A percentile compares a stretch with the other conserved stretches of the same genome.
These are phyloP conservation scores for Agroathelia rolfsii DNA, from an alignment of 1,284 basidiomycete genomes.

Conservation along the genomic window DNA sequence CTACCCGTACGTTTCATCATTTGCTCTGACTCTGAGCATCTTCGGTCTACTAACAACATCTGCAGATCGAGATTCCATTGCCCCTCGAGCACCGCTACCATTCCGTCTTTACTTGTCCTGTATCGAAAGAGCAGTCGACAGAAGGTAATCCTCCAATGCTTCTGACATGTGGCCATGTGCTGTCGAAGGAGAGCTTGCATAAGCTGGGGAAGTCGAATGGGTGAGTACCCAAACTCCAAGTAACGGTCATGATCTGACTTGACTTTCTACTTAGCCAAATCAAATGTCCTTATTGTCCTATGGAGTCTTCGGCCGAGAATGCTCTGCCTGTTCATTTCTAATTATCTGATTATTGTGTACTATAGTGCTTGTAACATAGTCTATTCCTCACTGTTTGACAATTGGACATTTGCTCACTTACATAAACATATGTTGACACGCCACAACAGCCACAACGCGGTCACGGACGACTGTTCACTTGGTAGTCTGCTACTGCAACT, in stretches of 20 bases:
- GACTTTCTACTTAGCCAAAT: conserved; percentile 43
- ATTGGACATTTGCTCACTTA: no score
- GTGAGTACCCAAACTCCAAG: conserved; percentile 37
- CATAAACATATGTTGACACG: no score
- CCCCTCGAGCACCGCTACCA: conserved; percentile 85
- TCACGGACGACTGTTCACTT: no score
- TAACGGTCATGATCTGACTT: conserved; percentile 4
- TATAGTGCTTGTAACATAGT: no score
- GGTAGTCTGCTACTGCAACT: no score
- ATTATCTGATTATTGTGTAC: no score
- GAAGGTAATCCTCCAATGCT: conserved; percentile 95
- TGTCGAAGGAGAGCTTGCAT: conserved; percentile 80
- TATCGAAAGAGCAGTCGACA: conserved; percentile 94
- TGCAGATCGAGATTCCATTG: conserved; percentile 88
- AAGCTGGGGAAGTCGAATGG: conserved; percentile 81
- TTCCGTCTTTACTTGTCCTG: conserved; percentile 95
- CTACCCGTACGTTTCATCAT: conserved; percentile 57
- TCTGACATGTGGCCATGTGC: conserved; percentile 92
- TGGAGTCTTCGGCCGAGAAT: conserved; percentile 48
- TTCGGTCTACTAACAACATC: no score
- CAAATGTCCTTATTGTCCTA: conserved; percentile 87
- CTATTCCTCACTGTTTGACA: no score
- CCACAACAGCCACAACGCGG: no score
- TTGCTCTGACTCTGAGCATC: conserved; percentile 1
- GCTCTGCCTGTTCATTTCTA: conserved; percentile 71